Evolutionary conservation across 495 filamentous ascomycete genomes (phyloP), one percentile per base, ranked within the genome.

Genomic region (Hypoxylon fuscum): DNA sequence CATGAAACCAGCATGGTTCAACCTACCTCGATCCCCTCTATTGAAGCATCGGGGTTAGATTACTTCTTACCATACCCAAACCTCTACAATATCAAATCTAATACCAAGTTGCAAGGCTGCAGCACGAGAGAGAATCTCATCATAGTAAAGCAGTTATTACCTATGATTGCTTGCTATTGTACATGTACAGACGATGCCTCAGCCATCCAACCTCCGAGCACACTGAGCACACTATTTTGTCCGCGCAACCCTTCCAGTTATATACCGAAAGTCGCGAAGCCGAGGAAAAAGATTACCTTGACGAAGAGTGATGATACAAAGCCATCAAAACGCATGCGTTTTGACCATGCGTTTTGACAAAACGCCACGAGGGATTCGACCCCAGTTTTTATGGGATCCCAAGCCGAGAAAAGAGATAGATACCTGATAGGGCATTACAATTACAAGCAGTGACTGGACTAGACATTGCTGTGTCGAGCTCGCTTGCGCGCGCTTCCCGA

Each of bases 401-500:
- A 7, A 34, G 12, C 18, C 17, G 23, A 47, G 25, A 3, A 14
- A n/a, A 40, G 8, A 29, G 25, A 10, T n/a, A n/a, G n/a, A n/a
- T n/a, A n/a, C n/a, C n/a, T n/a, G n/a, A n/a, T n/a, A 22, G 21
- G 12, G 11, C 11, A 17, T 34, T 22, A 48, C 14, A 18, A 21
- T 41, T 9, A n/a, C 2, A 52, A 38, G 32, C 3, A 31, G 35
- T 7, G 20, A 32, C 50, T 20, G 35, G 8, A 14, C 53, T 60
- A 72, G 23, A 58, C 37, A 65, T 73, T 78, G 78, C 76, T 78
- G 73, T 80, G 76, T 2, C 80, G 74, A 38, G 77, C 64, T 11
- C 82, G 73, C 69, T 85, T 85, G 68, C 82, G 79, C 5, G 66
- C 79, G 66, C 76, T 81, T 54, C 76, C 72, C 8, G 74, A 52